Evolutionary conservation across 2,329 filamentous ascomycete genomes (phyloP), one percentile per base, ranked within the genome.

Genomic region (Rhinocladiella similis): DNA sequence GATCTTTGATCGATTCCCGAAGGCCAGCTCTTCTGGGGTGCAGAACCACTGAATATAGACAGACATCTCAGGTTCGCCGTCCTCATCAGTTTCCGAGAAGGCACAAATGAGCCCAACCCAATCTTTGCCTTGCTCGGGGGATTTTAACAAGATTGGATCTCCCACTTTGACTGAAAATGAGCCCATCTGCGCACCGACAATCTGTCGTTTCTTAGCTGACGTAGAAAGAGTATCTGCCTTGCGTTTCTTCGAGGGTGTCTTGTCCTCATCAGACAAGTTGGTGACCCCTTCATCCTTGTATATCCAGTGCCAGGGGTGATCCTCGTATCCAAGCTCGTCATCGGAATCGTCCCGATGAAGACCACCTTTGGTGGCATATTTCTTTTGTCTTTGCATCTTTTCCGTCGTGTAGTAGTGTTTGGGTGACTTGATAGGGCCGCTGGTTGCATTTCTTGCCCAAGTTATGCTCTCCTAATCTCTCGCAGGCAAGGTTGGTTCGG

Each of bases 21-120:
- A 60, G 10, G 58, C 90, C 73, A 97, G 93, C 67, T 88, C 89
- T 66, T 96, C 89, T 0, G 90, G 91, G 0, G 90, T 91, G 19
- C 74, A 75, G 70, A 99, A 97, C 94, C 94, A 99, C 81, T 97
- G 87, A 68, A 99, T 94, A 61, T 88, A 89, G 53, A 89, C 93
- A 22, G 87, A 85, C 78, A 91, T 97, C 60, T 79, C 77, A 14
- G 77, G 71, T 42, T 88, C 83, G 3, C 85, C 86, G 12, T 88
- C 86, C 18, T 89, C 82, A 45, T 88, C 86, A 29, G 86, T 83
- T 45, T 93, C 86, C 38, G 86, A 70, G 64, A 99, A 96, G 42
- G 90, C 86, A 66, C 87, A 88, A 50, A 97, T 88, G 60, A 99
- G 85, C 33, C 90, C 94, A 2, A 95, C 89, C 92, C 94, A 99